Conservation (phyloP, 495 filamentous ascomycete genomes). For the Niebla homalea region DNA sequence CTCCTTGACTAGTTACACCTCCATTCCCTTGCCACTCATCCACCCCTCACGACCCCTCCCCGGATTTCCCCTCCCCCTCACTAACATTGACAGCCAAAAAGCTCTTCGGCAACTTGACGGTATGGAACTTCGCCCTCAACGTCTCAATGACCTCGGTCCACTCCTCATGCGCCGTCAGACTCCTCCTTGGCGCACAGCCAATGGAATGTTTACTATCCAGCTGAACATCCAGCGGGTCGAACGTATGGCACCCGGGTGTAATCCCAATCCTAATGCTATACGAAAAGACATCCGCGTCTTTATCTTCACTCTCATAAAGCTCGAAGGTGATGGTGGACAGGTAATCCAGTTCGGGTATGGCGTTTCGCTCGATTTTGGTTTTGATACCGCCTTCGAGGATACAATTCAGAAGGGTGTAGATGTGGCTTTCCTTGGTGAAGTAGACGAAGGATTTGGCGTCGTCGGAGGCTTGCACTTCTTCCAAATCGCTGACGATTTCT, state of each 20-base stretch:
- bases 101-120: conserved; percentile 85
- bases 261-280: conserved; percentile 95
- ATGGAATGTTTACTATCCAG: conserved; percentile 92
- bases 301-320: conserved; percentile 85
- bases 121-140: conserved; percentile 82
- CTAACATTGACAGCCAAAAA: conserved; percentile 88
- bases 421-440: conserved; percentile 97
- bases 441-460: conserved; percentile 95
- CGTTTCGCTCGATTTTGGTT: conserved; percentile 78
- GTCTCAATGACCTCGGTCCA: conserved; percentile 96
- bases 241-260: conserved; percentile 88
- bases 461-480: conserved; percentile 87
- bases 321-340: conserved; percentile 97
- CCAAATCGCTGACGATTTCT: conserved; percentile 92
- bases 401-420: conserved; percentile 95
- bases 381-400: conserved; percentile 92
- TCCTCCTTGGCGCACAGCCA: conserved; percentile 75
- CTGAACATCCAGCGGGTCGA: conserved; percentile 89
- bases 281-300: conserved; percentile 56
- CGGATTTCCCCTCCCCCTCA: conserved; percentile 40
- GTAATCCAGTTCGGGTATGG: conserved; percentile 94
- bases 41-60: conserved; percentile 31
- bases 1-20: conserved; percentile 25
- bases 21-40: conserved; percentile 15
- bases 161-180: conserved; percentile 79